phyloP scores from a whole-genome alignment of 176 grass and related monocot genomes.

The Oropetium thomaeum region DNA sequence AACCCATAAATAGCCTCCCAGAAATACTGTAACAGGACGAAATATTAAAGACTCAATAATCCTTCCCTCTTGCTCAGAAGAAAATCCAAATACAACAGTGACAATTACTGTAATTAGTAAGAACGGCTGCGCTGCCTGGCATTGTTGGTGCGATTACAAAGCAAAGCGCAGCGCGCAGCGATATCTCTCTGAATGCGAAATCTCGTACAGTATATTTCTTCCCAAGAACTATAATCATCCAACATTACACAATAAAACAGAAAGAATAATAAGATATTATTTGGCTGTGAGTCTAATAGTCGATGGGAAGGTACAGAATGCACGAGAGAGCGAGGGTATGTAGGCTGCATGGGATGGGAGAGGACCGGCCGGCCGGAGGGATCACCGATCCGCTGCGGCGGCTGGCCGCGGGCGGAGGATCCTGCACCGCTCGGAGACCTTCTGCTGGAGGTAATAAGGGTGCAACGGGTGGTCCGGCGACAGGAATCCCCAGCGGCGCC shows the following conservation, averaged over 20 bases:
- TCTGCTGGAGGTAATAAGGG: constrained; percentile 68
- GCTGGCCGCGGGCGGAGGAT: constrained; percentile 45
- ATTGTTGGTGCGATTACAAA: not conserved
- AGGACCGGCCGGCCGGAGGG: no score
- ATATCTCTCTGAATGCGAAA: not conserved
- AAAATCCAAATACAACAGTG: no score
- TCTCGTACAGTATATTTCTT: not conserved
- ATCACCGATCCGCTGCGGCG: constrained; percentile 28
- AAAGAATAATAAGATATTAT: not conserved
- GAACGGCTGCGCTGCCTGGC: not conserved
- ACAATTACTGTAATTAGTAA: no score
- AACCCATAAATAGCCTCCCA: no score
- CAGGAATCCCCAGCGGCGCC: constrained; percentile 70
- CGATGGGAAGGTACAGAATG: not conserved
- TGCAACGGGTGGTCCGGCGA: constrained; percentile 61
- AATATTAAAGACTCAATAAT: no score
- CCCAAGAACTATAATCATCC: not conserved
- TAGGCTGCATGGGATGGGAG: not conserved
- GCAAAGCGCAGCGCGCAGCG: not conserved
- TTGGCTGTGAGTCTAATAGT: not conserved
- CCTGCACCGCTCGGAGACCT: constrained; percentile 80
- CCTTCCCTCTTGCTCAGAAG: no score
- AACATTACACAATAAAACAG: not conserved
- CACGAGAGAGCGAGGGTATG: no score
- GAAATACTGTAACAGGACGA: no score